phyloP scores from a whole-genome alignment of 352 stramenopile species.

The Globisporangium abappressorium region DNA sequence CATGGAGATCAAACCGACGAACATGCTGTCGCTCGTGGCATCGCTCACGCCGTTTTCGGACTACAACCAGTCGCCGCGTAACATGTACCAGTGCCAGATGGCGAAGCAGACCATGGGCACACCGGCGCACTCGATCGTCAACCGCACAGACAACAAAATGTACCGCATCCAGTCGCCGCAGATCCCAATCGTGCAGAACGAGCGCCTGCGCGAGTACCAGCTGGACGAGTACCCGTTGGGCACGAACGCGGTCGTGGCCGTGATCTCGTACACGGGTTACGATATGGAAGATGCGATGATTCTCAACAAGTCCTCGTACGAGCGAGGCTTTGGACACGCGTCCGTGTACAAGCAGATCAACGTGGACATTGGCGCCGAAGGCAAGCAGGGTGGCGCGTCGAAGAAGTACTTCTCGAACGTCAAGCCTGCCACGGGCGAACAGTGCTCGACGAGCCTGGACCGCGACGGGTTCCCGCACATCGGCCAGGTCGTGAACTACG shows the following conservation, averaged over 20 bases:
- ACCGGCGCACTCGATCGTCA: constrained; percentile 94
- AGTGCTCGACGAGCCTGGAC: constrained; percentile 87
- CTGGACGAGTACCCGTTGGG: constrained; percentile 99
- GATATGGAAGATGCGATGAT: constrained; percentile 99
- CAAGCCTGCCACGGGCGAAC: constrained; percentile 61
- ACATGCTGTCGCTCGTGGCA: constrained; percentile 99
- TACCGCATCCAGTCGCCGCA: constrained; percentile 99
- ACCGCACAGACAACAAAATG: constrained; percentile 99
- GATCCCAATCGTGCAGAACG: constrained; percentile 97
- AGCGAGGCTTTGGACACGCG: constrained; percentile 97
- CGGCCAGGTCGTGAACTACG: constrained; percentile 93
- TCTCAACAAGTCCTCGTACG: constrained; percentile 98
- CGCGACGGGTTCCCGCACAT: constrained; percentile 96
- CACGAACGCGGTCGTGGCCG: constrained; percentile 98
- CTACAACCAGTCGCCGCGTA: constrained; percentile 99
- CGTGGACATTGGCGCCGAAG: constrained; percentile 83
- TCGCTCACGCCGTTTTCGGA: constrained; percentile 99
- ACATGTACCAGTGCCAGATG: constrained; percentile 99
- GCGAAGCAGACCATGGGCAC: constrained; percentile 99
- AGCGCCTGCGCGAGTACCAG: constrained; percentile 94
- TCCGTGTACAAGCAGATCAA: constrained; percentile 99
- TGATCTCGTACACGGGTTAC: constrained; percentile 99
- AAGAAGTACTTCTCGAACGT: constrained; percentile 94
- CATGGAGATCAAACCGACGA: constrained; percentile 98
- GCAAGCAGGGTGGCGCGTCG: constrained; percentile 67